Evolutionary conservation across 805 yeast species (phyloP).

Genomic region (Myxozyma monticola): DNA sequence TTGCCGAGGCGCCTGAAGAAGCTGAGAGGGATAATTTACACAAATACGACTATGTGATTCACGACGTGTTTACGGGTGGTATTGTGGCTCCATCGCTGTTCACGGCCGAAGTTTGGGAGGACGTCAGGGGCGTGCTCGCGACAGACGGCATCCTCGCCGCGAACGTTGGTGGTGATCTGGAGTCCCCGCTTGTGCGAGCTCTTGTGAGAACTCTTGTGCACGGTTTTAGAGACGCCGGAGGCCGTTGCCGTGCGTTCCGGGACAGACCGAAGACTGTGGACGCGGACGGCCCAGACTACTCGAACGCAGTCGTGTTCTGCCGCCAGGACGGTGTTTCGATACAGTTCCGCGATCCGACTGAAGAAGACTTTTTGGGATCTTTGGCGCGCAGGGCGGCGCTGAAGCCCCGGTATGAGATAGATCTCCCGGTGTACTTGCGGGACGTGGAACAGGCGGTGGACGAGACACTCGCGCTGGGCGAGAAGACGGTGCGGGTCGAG

Average conservation of each 20-base stretch:
- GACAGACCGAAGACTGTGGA: not conserved
- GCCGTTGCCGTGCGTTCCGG: conserved; percentile 18
- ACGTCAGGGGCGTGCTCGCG: conserved; percentile 11
- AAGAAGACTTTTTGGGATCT: conserved; percentile 21
- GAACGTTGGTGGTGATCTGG: conserved; percentile 24
- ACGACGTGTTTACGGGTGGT: conserved; percentile 29
- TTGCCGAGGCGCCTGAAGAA: not conserved
- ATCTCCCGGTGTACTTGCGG: conserved; percentile 11
- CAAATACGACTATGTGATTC: conserved; percentile 25
- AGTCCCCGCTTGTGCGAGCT: conserved; percentile 2
- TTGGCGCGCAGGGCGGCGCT: conserved; percentile 14
- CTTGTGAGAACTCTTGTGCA: conserved; percentile 18
- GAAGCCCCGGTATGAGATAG: conserved; percentile 12
- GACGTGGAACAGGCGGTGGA: conserved; percentile 12
- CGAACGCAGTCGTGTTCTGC: conserved; percentile 26
- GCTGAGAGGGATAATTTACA: conserved; percentile 2
- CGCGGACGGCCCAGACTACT: conserved; percentile 2
- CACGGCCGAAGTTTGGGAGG: conserved; percentile 26
- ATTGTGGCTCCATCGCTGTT: conserved; percentile 19
- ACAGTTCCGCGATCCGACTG: conserved; percentile 14
- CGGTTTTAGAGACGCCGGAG: conserved; percentile 9
- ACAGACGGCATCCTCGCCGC: conserved; percentile 27
- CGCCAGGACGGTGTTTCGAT: conserved; percentile 12
- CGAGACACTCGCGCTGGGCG: not conserved
- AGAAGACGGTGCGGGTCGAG: not conserved